Base-by-base conservation (phyloP, 441 rosid genomes). In the Pelargonium citronellum region DNA sequence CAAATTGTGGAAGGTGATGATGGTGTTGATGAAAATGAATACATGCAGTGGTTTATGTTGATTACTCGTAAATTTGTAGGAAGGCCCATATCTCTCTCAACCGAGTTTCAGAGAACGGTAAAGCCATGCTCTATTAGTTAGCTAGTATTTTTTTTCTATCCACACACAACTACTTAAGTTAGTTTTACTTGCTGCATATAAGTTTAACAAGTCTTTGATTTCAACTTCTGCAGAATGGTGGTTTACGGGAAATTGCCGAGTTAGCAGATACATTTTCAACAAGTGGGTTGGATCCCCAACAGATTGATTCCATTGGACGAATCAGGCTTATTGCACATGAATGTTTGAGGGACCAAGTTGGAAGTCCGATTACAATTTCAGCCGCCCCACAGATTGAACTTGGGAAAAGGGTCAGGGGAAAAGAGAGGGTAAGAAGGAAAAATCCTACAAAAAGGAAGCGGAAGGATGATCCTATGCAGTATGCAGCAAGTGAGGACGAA, bases 1-100 rank as follows among this genome's bases (percentile, higher is more conserved):
- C 79, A 77, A 72, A 83, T 89, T 71, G 90, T 89, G 46, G 86
- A 84, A 70, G 82, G 87, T 73, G 92, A 86, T 76, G 86, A 83
- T 65, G 85, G 76, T 62, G 80, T 78, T 47, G 96, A 90, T 73
- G 98, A 90, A 79, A 75, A 77, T 12, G 95, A 85, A 62, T 95
- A 92, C 86, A 84, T 84, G 91, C 85, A 81, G 43, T 95, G 97
- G 97, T 95, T 85, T 79, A 71, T 67, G 5, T 86, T 74, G 79
- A 87, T 92, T 39, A 95, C 99, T 58, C 97, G 97, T 41, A 89
- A 80, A 85, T 79, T 90, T 75, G 91, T 95, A 0, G 97, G 96
- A 70, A 89, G 99, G 77, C 97, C 99, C 69, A 86, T 90, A 69
- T 95, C 99, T 76, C 89, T 95, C 58, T 90, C 99, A 65, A 85